Evolutionary conservation across 1,284 basidiomycete genomes (phyloP).

Genomic region (Clitocybe nebularis): DNA sequence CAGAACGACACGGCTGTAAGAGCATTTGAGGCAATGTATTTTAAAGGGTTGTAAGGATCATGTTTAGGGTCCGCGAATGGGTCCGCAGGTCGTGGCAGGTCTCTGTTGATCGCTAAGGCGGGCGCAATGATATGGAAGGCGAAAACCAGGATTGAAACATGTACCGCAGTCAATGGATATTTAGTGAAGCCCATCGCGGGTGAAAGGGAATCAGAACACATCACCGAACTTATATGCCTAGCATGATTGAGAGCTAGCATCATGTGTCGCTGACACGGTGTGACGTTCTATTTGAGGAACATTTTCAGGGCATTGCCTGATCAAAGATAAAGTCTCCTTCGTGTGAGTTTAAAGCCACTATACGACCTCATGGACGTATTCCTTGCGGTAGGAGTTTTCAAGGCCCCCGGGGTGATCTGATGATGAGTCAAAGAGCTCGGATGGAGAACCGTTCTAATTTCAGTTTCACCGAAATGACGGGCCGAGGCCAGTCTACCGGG

Average conservation of each 20-base stretch:
- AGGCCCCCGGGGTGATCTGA: background rate
- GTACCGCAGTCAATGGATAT: background rate
- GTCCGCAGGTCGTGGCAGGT: slow-evolving; percentile 30
- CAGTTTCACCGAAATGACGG: too few species aligned
- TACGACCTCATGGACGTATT: too few species aligned
- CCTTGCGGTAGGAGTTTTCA: too few species aligned
- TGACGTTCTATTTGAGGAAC: background rate
- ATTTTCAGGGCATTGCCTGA: background rate
- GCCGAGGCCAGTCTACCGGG: too few species aligned
- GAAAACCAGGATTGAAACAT: background rate
- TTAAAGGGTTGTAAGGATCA: slow-evolving; percentile 53
- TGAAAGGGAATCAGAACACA: too few species aligned
- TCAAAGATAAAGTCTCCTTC: background rate
- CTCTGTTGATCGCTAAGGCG: background rate
- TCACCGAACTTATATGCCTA: too few species aligned
- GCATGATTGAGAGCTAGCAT: background rate
- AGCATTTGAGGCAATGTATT: slow-evolving; percentile 59
- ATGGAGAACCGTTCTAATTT: too few species aligned
- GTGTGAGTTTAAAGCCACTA: background rate
- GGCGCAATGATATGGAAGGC: background rate
- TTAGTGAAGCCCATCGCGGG: background rate
- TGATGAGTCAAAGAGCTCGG: too few species aligned
- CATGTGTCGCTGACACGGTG: background rate
- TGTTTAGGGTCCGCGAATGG: slow-evolving; percentile 50
- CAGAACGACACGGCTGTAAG: slow-evolving; percentile 53